Evolutionary conservation across 2,329 filamentous ascomycete genomes (phyloP).

Genomic region (Xylariales sp.): DNA sequence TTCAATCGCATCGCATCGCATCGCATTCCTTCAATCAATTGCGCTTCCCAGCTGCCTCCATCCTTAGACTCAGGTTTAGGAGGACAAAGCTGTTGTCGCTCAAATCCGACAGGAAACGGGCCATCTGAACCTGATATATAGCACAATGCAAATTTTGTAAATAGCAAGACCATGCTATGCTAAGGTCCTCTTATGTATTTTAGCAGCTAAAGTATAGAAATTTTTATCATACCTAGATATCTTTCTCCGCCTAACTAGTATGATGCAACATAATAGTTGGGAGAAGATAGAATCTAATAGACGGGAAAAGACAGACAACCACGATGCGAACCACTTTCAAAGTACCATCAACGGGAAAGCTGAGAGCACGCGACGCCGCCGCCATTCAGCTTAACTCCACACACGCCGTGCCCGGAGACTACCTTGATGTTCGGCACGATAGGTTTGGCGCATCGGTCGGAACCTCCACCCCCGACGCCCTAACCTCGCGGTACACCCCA

Average conservation of each 20-base stretch:
- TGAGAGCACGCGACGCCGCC: constrained; percentile 41
- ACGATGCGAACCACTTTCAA: constrained; percentile 46
- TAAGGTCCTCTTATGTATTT: constrained; percentile 42
- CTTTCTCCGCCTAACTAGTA: constrained; percentile 35
- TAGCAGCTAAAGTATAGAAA: constrained; percentile 39
- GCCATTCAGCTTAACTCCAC: constrained; percentile 38
- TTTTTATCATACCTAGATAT: constrained; percentile 44
- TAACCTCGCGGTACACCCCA: constrained; percentile 37
- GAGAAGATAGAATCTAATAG: constrained; percentile 21
- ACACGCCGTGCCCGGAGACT: constrained; percentile 16
- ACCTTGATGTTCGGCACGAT: constrained; percentile 12
- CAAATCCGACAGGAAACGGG: background rate
- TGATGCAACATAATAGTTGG: constrained; percentile 22
- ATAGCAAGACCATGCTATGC: background rate
- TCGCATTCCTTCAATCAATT: background rate
- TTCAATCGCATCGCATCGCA: background rate
- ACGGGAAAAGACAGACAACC: constrained; percentile 34
- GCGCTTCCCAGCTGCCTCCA: background rate
- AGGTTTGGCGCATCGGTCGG: constrained; percentile 5
- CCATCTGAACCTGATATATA: background rate
- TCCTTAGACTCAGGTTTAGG: background rate
- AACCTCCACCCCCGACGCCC: constrained; percentile 6
- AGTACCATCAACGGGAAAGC: constrained; percentile 43
- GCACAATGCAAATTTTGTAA: background rate
- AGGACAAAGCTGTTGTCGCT: background rate